Percentiles rank a stretch among this genome's conserved stretches.
Conservation (phyloP, 2,329 filamentous ascomycete genomes). For the Drechslerella coelobrocha region DNA sequence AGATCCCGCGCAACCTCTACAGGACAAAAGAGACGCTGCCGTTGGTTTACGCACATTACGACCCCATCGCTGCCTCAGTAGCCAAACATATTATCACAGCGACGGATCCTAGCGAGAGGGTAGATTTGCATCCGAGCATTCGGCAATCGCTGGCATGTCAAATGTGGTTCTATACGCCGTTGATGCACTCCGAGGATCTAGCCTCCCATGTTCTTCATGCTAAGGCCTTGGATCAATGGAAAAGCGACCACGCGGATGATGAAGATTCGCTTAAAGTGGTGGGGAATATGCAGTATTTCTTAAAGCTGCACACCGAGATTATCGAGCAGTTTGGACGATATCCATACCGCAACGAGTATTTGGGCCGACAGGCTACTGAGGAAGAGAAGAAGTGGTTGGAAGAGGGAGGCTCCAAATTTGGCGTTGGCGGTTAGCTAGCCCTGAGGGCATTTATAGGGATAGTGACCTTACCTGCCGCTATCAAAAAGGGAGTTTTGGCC, state of each 20-base stretch:
- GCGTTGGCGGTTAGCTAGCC: slow-evolving; percentile 13
- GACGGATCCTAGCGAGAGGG: slow-evolving; percentile 55
- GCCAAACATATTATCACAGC: slow-evolving; percentile 52
- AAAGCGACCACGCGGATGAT: slow-evolving; percentile 55
- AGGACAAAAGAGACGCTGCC: slow-evolving; percentile 60
- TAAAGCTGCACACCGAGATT: slow-evolving; percentile 63
- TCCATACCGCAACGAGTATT: slow-evolving; percentile 65
- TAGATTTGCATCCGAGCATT: slow-evolving; percentile 56
- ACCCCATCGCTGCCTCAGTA: slow-evolving; percentile 61
- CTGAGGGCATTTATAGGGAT: background rate
- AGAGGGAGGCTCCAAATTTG: slow-evolving; percentile 55
- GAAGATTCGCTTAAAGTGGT: slow-evolving; percentile 57
- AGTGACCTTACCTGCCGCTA: too few relatives aligned
- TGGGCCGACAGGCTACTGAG: slow-evolving; percentile 62
- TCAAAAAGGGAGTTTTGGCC: too few relatives aligned
- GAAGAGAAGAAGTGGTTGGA: slow-evolving; percentile 65
- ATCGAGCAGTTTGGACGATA: slow-evolving; percentile 66
- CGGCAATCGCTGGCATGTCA: slow-evolving; percentile 57
- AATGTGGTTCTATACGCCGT: slow-evolving; percentile 67
- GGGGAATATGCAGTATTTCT: slow-evolving; percentile 57
- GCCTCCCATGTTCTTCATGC: slow-evolving; percentile 60
- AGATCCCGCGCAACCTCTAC: slow-evolving; percentile 69
- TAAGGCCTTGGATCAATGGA: slow-evolving; percentile 13
- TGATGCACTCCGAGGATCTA: slow-evolving; percentile 67
- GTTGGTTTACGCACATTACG: slow-evolving; percentile 65